A percentile compares a stretch with the other conserved stretches of the same genome.
phyloP scores from a whole-genome alignment of 2,329 filamentous ascomycete species.

The Monilinia polystroma region DNA sequence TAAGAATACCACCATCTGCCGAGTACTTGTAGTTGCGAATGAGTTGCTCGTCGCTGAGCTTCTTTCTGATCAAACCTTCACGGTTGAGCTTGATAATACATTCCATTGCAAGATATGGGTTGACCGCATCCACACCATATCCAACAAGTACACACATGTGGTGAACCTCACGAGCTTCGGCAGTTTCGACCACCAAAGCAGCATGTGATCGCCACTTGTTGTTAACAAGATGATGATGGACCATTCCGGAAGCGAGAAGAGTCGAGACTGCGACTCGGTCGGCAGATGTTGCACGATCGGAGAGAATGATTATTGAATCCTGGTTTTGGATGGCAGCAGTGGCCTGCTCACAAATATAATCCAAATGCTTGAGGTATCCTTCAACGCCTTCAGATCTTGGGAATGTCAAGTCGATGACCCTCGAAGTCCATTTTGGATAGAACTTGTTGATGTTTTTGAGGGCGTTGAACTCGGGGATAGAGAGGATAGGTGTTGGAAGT shows the following conservation, averaged over 20 bases:
- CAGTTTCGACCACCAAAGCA: conserved; percentile 86
- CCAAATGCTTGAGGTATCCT: conserved; percentile 84
- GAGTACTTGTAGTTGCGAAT: conserved; percentile 97
- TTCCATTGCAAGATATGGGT: conserved; percentile 93
- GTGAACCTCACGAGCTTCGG: conserved; percentile 93
- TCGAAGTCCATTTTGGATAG: conserved; percentile 81
- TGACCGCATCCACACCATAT: conserved; percentile 91
- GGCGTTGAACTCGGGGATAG: conserved; percentile 86
- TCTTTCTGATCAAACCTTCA: conserved; percentile 88
- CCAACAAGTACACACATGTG: conserved; percentile 98
- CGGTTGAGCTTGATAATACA: conserved; percentile 96
- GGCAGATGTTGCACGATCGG: conserved; percentile 79
- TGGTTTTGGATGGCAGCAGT: conserved; percentile 79
- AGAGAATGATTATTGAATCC: conserved; percentile 84
- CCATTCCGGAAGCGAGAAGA: conserved; percentile 84
- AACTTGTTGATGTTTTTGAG: conserved; percentile 72
- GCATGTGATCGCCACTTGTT: conserved; percentile 94
- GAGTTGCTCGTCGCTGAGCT: conserved; percentile 75
- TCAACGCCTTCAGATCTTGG: conserved; percentile 78
- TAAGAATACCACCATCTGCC: conserved; percentile 91
- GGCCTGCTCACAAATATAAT: conserved; percentile 81
- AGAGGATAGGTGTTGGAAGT: conserved; percentile 84
- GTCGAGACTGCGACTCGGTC: conserved; percentile 84
- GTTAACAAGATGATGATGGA: conserved; percentile 91
- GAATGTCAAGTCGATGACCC: conserved; percentile 90